phyloP scores from a whole-genome alignment of 306 rosid species.

The Casuarina glauca region DNA sequence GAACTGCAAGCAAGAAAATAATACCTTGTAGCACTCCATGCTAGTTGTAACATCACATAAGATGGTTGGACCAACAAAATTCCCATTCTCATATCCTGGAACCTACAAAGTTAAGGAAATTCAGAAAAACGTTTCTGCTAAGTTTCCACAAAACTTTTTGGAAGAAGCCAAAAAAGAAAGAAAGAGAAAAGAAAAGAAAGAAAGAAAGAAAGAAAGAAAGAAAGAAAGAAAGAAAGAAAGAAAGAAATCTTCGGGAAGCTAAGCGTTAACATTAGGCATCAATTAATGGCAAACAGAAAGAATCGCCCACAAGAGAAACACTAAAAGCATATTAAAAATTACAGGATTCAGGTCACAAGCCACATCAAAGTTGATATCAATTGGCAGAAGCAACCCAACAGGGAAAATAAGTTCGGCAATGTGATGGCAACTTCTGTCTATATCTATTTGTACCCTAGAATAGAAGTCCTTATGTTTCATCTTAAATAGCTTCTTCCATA shows the following conservation, averaged over 20 bases:
- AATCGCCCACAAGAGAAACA: slow-evolving; percentile 1
- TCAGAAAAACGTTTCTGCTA: slow-evolving; percentile 20
- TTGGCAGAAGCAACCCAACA: too few species aligned
- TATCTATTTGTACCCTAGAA: background rate
- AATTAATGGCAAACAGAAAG: background rate
- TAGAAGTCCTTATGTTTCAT: background rate
- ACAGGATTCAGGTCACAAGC: background rate
- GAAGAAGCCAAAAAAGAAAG: too few species aligned
- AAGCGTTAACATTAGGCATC: background rate
- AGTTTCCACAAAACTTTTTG: background rate
- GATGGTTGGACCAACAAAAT: slow-evolving; percentile 69
- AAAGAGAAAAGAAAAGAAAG: background rate
- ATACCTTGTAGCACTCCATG: slow-evolving; percentile 73
- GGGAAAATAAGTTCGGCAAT: too few species aligned
- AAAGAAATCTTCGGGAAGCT: background rate
- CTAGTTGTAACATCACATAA: slow-evolving; percentile 54
- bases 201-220: background rate
- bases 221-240: background rate
- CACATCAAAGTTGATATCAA: background rate
- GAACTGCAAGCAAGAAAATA: slow-evolving; percentile 11
- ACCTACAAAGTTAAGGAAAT: slow-evolving; percentile 40
- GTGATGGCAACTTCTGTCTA: background rate
- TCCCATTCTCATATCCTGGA: slow-evolving; percentile 68
- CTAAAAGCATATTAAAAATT: background rate
- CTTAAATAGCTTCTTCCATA: background rate